These are phyloP conservation scores for Cnidoscolus chayamansa DNA, from an alignment of 441 rosid species.

Conservation along the genomic window DNA sequence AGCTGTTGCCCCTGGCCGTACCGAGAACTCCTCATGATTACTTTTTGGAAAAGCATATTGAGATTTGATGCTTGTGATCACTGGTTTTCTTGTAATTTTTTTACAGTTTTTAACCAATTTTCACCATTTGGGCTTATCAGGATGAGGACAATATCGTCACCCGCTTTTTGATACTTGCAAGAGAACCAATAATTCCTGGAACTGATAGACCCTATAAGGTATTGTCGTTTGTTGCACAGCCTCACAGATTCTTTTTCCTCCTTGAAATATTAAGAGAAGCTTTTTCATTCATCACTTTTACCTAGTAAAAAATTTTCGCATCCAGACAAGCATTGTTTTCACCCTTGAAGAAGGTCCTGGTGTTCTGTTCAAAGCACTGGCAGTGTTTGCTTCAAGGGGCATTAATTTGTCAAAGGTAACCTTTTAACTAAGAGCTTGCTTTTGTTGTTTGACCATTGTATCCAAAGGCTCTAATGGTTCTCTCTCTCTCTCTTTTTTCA, in stretches of 20 bases:
- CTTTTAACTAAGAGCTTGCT: conserved; percentile 6
- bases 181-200: conserved; percentile 87
- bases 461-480: conserved; percentile 11
- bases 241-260: background rate
- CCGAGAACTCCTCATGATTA: background rate
- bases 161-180: conserved; percentile 82
- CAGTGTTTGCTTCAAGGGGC: conserved; percentile 76
- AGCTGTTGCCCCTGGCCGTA: background rate
- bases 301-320: background rate
- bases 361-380: conserved; percentile 79
- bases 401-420: conserved; percentile 75
- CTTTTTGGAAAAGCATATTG: background rate
- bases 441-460: conserved; percentile 5
- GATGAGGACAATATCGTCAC: conserved; percentile 71
- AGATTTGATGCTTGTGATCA: background rate
- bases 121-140: conserved; percentile 36
- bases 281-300: background rate
- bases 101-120: conserved; percentile 21
- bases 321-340: conserved; percentile 91
- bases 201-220: conserved; percentile 72
- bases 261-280: background rate
- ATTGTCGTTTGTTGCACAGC: conserved; percentile 14
- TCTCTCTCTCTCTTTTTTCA: conserved; percentile 18
- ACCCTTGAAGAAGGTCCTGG: conserved; percentile 93
- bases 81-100: background rate